A percentile compares a stretch with the other conserved stretches of the same genome.
Evolutionary conservation across 2,329 filamentous ascomycete species (phyloP).

Genomic region (Claviceps arundinis): DNA sequence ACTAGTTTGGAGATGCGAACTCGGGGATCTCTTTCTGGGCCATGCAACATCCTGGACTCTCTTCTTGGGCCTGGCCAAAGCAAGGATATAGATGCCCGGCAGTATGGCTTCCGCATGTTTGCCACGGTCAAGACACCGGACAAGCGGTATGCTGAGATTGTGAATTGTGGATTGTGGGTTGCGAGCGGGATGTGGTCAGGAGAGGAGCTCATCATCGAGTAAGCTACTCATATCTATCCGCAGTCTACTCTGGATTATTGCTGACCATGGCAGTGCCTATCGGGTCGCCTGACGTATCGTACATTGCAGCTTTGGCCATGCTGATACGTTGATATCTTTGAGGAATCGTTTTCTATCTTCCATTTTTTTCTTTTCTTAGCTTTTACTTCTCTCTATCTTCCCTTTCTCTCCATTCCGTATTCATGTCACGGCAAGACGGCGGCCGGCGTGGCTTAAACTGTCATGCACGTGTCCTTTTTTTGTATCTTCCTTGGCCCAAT

Average conservation of each 20-base stretch:
- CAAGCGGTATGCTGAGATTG: constrained; percentile 32
- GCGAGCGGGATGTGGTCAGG: constrained; percentile 34
- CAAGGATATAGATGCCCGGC: constrained; percentile 26
- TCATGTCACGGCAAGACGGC: background rate
- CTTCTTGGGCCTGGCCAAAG: constrained; percentile 24
- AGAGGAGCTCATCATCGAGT: constrained; percentile 34
- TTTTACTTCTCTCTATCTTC: background rate
- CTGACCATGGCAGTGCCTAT: constrained; percentile 3
- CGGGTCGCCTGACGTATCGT: background rate
- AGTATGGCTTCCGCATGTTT: constrained; percentile 35
- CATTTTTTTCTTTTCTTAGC: background rate
- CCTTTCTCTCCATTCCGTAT: background rate
- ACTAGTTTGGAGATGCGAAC: constrained; percentile 30
- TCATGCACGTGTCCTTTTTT: background rate
- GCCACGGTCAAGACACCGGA: constrained; percentile 37
- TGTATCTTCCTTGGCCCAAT: background rate
- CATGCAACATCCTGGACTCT: constrained; percentile 28
- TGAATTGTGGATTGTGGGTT: constrained; percentile 37
- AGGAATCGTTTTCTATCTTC: background rate
- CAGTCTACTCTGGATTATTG: background rate
- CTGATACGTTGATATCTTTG: background rate
- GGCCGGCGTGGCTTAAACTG: background rate
- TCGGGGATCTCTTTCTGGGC: constrained; percentile 32
- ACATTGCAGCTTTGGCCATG: background rate
- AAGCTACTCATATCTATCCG: constrained; percentile 9